phyloP scores from a whole-genome alignment of 306 rosid genomes.

The Fagus sylvatica region DNA sequence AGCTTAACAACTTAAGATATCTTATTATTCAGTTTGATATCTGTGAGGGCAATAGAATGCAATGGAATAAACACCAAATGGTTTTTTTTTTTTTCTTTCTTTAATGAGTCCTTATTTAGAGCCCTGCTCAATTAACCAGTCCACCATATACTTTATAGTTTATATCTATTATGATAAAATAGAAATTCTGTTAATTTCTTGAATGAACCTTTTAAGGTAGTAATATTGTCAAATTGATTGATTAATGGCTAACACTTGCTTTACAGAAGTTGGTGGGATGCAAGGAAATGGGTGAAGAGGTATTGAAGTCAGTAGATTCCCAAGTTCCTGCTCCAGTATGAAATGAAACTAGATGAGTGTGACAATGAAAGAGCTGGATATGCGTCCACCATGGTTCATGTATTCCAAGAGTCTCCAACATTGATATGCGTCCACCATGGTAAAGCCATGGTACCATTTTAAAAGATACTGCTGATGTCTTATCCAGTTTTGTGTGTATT shows the following conservation, averaged over 20 bases:
- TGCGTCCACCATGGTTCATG: background rate
- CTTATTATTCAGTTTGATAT: background rate
- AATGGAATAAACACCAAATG: background rate
- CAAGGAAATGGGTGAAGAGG: constrained; percentile 81
- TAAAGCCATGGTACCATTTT: background rate
- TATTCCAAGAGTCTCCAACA: background rate
- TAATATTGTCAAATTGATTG: background rate
- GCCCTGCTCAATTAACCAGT: background rate
- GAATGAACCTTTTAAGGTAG: background rate
- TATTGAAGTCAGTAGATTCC: constrained; percentile 70
- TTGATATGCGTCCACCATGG: background rate
- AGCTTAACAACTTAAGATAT: background rate
- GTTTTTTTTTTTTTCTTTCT: background rate
- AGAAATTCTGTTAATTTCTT: background rate
- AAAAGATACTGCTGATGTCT: background rate
- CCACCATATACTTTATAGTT: background rate
- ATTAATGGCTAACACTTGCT: constrained; percentile 1
- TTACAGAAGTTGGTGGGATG: constrained; percentile 86
- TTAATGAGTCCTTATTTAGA: background rate
- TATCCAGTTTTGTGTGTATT: background rate
- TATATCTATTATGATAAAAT: background rate
- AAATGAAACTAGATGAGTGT: constrained; percentile 23
- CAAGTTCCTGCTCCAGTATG: constrained; percentile 43
- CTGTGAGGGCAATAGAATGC: background rate
- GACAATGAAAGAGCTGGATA: background rate